Percentiles rank a stretch among this genome's conserved stretches.
Conservation (phyloP, 768 basidiomycete genomes). For the Tulasnella sp. region DNA sequence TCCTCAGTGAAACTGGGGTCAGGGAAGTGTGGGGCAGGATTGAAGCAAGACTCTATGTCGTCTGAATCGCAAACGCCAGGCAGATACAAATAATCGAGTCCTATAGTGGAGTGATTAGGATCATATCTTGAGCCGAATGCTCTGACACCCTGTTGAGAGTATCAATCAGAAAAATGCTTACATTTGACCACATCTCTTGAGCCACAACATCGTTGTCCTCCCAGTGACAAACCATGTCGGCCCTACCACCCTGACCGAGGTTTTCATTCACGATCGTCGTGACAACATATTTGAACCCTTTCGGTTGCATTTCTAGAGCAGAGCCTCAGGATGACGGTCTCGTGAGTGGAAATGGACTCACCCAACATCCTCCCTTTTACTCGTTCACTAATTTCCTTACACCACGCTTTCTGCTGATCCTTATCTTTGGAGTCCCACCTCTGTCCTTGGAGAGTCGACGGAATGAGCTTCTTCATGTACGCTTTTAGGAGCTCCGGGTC, state of each 20-base stretch:
- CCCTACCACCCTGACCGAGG: slow-evolving; percentile 72
- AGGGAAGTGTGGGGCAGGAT: too few relatives aligned
- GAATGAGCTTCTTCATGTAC: slow-evolving; percentile 73
- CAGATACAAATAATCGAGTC: slow-evolving; percentile 59
- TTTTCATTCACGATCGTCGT: slow-evolving; percentile 79
- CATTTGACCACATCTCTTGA: slow-evolving; percentile 69
- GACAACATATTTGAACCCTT: slow-evolving; percentile 79
- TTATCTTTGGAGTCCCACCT: slow-evolving; percentile 59
- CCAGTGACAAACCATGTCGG: slow-evolving; percentile 77
- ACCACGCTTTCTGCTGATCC: slow-evolving; percentile 60
- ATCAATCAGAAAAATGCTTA: slow-evolving; percentile 29
- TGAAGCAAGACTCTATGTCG: slow-evolving; percentile 21
- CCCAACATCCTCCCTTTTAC: slow-evolving; percentile 73
- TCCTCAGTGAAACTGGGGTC: too few relatives aligned
- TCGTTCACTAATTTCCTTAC: slow-evolving; percentile 72
- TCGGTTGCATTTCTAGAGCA: slow-evolving; percentile 52
- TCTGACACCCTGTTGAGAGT: slow-evolving; percentile 11
- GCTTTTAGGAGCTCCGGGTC: slow-evolving; percentile 59
- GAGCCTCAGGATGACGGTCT: not conserved
- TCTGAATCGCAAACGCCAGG: slow-evolving; percentile 49
- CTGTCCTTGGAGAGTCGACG: slow-evolving; percentile 49
- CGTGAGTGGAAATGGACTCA: slow-evolving; percentile 19
- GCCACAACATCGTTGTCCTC: slow-evolving; percentile 70
- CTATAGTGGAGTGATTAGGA: slow-evolving; percentile 32
- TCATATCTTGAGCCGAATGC: slow-evolving; percentile 8